These are phyloP conservation scores for Carallia pectinifolia DNA, from an alignment of 345 rosid species.

Conservation along the genomic window DNA sequence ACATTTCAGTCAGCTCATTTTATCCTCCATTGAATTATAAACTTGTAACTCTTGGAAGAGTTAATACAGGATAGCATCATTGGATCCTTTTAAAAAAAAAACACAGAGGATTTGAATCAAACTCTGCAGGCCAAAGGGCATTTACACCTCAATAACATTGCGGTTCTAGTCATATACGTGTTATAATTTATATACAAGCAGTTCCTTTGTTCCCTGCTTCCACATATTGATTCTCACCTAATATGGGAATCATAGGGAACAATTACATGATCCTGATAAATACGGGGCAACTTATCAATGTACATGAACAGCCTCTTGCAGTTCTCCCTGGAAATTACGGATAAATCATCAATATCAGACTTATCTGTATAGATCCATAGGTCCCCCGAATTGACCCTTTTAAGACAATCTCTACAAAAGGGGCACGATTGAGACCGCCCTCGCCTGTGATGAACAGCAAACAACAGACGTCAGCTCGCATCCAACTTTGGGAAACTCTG, in stretches of 20 bases:
- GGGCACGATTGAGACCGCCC: conserved; percentile 76
- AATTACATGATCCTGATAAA: conserved; percentile 49
- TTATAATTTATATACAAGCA: conserved; percentile 12
- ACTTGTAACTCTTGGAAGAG: neutral
- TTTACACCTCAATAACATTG: conserved; percentile 14
- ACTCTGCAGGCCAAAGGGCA: neutral
- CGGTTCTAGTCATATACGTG: neutral
- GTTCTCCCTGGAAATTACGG: conserved; percentile 44
- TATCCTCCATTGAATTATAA: neutral
- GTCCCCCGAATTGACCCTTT: conserved; percentile 55
- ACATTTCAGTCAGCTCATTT: no score
- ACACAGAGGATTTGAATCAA: neutral
- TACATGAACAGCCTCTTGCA: conserved; percentile 55
- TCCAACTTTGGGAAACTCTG: neutral
- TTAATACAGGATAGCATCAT: neutral
- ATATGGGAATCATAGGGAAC: conserved; percentile 45
- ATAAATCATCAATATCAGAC: conserved; percentile 42
- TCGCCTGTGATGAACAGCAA: conserved; percentile 42
- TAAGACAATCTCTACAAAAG: conserved; percentile 67
- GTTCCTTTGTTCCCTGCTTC: neutral
- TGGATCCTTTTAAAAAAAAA: neutral
- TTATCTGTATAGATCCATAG: conserved; percentile 64
- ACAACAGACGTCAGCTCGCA: neutral
- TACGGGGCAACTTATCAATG: conserved; percentile 65
- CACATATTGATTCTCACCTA: conserved; percentile 34